Evolutionary conservation across 2,329 filamentous ascomycete species (phyloP), one percentile per base, ranked within the genome.

Genomic region (Hypocreales sp.): DNA sequence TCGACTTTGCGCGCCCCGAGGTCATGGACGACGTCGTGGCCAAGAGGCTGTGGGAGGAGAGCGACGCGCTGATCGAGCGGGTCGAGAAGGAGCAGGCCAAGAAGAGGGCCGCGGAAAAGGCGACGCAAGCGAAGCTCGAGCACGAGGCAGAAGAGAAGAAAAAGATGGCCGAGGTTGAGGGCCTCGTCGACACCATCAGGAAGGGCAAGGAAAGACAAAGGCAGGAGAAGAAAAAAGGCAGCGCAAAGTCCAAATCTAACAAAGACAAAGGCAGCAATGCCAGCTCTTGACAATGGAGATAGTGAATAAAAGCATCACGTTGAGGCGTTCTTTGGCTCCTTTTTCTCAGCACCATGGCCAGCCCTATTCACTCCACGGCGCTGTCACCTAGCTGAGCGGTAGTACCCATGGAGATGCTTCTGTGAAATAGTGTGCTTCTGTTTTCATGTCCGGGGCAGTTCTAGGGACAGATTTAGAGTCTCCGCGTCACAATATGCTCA

Each of bases 21-120:
- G 64, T 94, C 24, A 66, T 67, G 37, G 79, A 92, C 45, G 84
- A 92, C 37, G 67, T 67, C 13, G 56, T 80, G 17, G 84, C 83
- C 32, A 84, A 92, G 64, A 71, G 75, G 48, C 59, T 98, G 11
- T 98, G 87, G 87, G 72, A 92, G 46, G 74, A 80, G 32, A 93
- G 80, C 45, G 86, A 93, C 44, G 72, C 72, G 45, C 69, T 92
- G 36, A 76, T 95, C 30, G 77, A 92, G 48, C 67, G 67, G 40
- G 68, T 77, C 10, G 86, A 95, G 53, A 92, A 81, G 56, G 71
- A 78, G 46, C 70, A 76, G 15, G 84, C 84, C 0, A 52, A 54
- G 7, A 67, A 63, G 40, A 46, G 60, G 26, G 59, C 56, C 2
- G 41, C 40, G 15, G 41, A 51, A 25, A 64, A 56, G 42, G 52